Evolutionary conservation across 148 eudicot genomes (phyloP).

Genomic region (Tetragonia tetragonoides): DNA sequence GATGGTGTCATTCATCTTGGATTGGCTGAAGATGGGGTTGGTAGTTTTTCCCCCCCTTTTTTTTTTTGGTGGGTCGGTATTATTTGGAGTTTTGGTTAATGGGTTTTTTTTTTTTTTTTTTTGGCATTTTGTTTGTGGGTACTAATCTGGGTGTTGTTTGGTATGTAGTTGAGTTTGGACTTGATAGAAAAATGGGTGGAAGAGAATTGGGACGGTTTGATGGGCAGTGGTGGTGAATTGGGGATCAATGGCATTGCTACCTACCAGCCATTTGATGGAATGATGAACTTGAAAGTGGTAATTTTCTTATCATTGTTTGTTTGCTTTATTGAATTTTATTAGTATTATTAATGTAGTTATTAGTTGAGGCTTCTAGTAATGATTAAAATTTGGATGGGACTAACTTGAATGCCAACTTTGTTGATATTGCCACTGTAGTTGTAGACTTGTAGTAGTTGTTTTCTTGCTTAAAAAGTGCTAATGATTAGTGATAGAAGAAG

Average conservation of each 20-base stretch:
- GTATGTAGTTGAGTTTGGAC: conserved; percentile 68
- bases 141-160: conserved; percentile 6
- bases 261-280: conserved; percentile 83
- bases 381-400: neutral
- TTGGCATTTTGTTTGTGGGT: neutral
- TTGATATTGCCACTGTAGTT: neutral
- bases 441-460: neutral
- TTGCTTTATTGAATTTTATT: too few relatives aligned
- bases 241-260: conserved; percentile 67
- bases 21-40: too few relatives aligned
- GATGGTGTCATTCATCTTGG: too few relatives aligned
- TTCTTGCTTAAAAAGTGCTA: neutral
- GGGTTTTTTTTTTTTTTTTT: neutral
- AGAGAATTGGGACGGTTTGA: conserved; percentile 43
- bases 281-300: conserved; percentile 78
- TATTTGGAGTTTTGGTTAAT: neutral
- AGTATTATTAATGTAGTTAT: neutral
- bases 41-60: too few relatives aligned
- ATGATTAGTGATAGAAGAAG: neutral
- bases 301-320: neutral
- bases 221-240: conserved; percentile 35
- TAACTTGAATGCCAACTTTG: neutral
- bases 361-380: neutral
- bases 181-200: conserved; percentile 75
- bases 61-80: too few relatives aligned